phyloP scores from a whole-genome alignment of 2,329 filamentous ascomycete species.

The Aureobasidium zeae region DNA sequence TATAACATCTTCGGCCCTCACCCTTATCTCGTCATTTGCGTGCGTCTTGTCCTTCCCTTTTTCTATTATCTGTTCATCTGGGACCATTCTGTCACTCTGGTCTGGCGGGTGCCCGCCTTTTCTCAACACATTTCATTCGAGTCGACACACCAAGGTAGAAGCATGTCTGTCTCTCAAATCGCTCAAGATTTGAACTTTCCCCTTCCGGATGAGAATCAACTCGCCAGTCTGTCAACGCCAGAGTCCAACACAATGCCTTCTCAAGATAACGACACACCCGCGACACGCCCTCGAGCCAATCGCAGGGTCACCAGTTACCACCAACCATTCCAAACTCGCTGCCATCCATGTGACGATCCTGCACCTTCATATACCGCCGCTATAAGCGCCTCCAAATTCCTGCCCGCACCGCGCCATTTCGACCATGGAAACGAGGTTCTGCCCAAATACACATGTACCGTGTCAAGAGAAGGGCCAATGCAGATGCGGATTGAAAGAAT shows the following conservation, averaged over 20 bases:
- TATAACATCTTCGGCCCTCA: slow-evolving; percentile 5
- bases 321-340: slow-evolving; percentile 28
- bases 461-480: slow-evolving; percentile 25
- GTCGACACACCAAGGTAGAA: too few species aligned
- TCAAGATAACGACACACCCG: not conserved
- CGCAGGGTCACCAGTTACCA: slow-evolving; percentile 24
- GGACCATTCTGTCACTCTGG: too few species aligned
- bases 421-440: slow-evolving; percentile 23
- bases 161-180: not conserved
- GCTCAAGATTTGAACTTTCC: not conserved
- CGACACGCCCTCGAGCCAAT: not conserved
- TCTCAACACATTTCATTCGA: too few species aligned
- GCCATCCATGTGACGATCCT: slow-evolving; percentile 23
- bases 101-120: too few species aligned
- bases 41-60: not conserved
- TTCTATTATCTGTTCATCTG: too few species aligned
- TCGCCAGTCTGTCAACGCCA: not conserved
- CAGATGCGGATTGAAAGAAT: slow-evolving; percentile 27
- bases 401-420: slow-evolving; percentile 15
- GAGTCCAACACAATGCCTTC: not conserved
- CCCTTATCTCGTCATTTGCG: not conserved
- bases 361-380: slow-evolving; percentile 28
- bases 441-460: slow-evolving; percentile 29
- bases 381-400: slow-evolving; percentile 17
- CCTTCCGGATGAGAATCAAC: not conserved